A percentile compares a stretch with the other conserved stretches of the same genome.
phyloP scores from a whole-genome alignment of 129 eudicot species.

The Helichrysum umbraculigerum region DNA sequence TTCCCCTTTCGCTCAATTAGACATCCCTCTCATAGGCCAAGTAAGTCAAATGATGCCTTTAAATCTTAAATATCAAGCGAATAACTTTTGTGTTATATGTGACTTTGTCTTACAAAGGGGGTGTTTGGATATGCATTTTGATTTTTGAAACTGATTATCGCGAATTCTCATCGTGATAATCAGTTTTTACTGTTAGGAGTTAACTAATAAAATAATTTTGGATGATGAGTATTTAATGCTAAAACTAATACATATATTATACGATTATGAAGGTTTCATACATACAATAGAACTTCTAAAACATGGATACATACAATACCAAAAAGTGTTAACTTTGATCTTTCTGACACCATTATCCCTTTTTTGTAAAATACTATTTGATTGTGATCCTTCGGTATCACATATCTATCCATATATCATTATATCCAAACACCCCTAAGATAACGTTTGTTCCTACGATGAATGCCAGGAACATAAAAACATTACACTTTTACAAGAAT shows the following conservation, averaged over 20 bases:
- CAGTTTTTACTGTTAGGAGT: neutral
- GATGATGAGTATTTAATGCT: neutral
- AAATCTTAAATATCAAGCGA: neutral
- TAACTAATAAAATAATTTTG: neutral
- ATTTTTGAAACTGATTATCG: neutral
- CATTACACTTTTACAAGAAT: neutral
- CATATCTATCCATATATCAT: neutral
- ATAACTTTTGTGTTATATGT: neutral
- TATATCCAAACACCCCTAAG: neutral
- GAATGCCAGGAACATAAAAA: neutral
- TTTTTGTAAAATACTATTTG: neutral
- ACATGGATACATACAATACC: neutral
- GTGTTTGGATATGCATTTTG: neutral
- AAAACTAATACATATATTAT: neutral
- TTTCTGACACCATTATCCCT: neutral
- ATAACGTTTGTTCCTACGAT: neutral
- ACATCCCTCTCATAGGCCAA: slow-evolving; percentile 98
- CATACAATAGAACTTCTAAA: neutral
- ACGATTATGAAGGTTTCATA: neutral
- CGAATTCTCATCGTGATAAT: neutral
- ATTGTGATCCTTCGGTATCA: neutral
- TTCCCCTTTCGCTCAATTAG: slow-evolving; percentile 90
- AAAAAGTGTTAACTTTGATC: neutral
- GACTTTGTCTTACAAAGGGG: no score
- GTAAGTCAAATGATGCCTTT: slow-evolving; percentile 40